These are phyloP conservation scores for Boletales sp. DNA, from an alignment of 768 basidiomycete genomes.

Conservation along the genomic window DNA sequence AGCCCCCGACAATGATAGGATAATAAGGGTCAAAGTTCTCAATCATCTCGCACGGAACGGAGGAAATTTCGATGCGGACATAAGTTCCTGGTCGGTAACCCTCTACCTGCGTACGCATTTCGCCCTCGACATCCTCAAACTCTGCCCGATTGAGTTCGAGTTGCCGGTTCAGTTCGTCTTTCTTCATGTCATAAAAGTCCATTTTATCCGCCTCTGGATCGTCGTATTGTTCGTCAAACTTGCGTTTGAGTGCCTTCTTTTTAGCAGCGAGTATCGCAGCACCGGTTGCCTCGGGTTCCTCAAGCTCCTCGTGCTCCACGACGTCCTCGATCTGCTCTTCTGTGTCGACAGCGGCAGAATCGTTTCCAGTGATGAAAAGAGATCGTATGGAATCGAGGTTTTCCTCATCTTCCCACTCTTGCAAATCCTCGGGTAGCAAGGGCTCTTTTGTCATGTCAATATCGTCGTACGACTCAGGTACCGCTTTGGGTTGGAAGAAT, in stretches of 20 bases:
- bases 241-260: slow-evolving; percentile 88
- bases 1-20: slow-evolving; percentile 89
- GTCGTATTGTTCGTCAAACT: slow-evolving; percentile 97
- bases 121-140: slow-evolving; percentile 74
- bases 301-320: slow-evolving; percentile 31
- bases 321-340: slow-evolving; percentile 41
- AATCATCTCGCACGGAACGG: slow-evolving; percentile 88
- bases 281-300: slow-evolving; percentile 32
- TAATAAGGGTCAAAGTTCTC: slow-evolving; percentile 90
- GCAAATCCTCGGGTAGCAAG: slow-evolving; percentile 47
- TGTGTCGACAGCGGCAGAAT: slow-evolving; percentile 30
- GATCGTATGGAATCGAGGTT: slow-evolving; percentile 82
- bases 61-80: slow-evolving; percentile 82
- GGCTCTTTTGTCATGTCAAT: slow-evolving; percentile 69
- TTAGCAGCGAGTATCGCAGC: slow-evolving; percentile 68
- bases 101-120: slow-evolving; percentile 79
- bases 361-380: slow-evolving; percentile 84
- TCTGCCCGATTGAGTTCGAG: slow-evolving; percentile 80
- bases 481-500: slow-evolving; percentile 63
- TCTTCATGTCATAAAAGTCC: slow-evolving; percentile 90
- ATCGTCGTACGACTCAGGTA: slow-evolving; percentile 35
- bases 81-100: slow-evolving; percentile 90
- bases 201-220: slow-evolving; percentile 74
- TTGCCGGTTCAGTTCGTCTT: slow-evolving; percentile 87
- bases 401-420: slow-evolving; percentile 81